These are phyloP conservation scores for Laburnicola sp. DNA, from an alignment of 2,329 filamentous ascomycete species.

Conservation along the genomic window DNA sequence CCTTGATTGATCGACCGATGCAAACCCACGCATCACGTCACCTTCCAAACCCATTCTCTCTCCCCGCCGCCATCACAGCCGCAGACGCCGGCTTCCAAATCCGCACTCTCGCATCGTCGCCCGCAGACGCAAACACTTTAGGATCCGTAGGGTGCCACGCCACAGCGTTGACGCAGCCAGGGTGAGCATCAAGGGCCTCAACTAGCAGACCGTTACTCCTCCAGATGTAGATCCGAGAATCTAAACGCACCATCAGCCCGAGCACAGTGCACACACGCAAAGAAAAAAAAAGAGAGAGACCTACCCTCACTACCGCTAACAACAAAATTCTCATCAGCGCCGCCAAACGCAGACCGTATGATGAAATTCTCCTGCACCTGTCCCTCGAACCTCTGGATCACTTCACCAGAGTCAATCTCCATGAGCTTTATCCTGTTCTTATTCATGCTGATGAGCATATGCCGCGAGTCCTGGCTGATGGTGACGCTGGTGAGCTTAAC, in stretches of 20 bases:
- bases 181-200: constrained; percentile 75
- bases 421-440: constrained; percentile 78
- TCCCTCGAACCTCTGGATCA: constrained; percentile 75
- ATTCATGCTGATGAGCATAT: constrained; percentile 79
- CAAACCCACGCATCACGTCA: too few relatives aligned
- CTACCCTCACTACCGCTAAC: constrained; percentile 87
- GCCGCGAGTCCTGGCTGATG: constrained; percentile 78
- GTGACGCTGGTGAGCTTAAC: constrained; percentile 75
- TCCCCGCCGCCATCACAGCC: too few relatives aligned
- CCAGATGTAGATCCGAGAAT: constrained; percentile 81
- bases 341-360: constrained; percentile 82
- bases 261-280: neutral
- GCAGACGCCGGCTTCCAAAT: constrained; percentile 61
- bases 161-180: constrained; percentile 80
- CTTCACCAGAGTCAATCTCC: constrained; percentile 71
- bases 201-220: constrained; percentile 79
- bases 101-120: constrained; percentile 81
- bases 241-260: constrained; percentile 42
- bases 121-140: constrained; percentile 84
- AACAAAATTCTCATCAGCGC: constrained; percentile 88
- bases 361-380: constrained; percentile 75
- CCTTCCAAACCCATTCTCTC: too few relatives aligned
- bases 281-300: constrained; percentile 21
- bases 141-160: constrained; percentile 86
- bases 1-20: too few relatives aligned